Evolutionary conservation across 371 early-diverging fungal species (phyloP), one percentile per base, ranked within the genome.

Genomic region (Mucor racemosus): DNA sequence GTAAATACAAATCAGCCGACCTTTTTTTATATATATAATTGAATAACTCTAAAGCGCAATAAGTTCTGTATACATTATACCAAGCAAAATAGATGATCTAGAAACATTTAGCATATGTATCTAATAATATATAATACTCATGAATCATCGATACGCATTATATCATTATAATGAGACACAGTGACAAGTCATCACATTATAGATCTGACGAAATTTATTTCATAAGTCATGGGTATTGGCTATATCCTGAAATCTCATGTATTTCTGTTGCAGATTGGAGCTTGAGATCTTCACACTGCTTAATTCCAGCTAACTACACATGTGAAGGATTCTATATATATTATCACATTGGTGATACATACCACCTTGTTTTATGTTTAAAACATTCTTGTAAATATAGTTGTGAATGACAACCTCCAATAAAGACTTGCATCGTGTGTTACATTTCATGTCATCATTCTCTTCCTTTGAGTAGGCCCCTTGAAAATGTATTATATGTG

Each of bases 211-310:
- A 55, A 55, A 55, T 55, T 5, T 14, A 5, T 15, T 13, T 55
- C n/a, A n/a, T 55, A 34, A 33, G 55, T 55, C 55, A 55, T 34
- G 55, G 55, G 55, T 55, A 55, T 55, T 48, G 44, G 17, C 4
- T 9, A 9, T 36, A 9, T 36, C 31, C 55, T 15, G 55, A 55
- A 55, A 55, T 48, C 48, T 48, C 48, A 48, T 48, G 48, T 21
- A 48, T 21, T 26, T 48, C 21, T 48, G 48, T n/a, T n/a, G 48
- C 10, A 48, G 48, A 48, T 48, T 48, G 48, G 48, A 48, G n/a
- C 34, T 34, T 55, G 55, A 34, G 55, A 55, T 55, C 55, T 55
- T 55, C 55, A 55, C 55, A 34, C 55, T 55, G 55, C 35, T 55
- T 54, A 19, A 19, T 33, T 34, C 55, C 55, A 34, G 19, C 48